Evolutionary conservation across 2,329 filamentous ascomycete genomes (phyloP).

Genomic region (Chaetomium sp.): DNA sequence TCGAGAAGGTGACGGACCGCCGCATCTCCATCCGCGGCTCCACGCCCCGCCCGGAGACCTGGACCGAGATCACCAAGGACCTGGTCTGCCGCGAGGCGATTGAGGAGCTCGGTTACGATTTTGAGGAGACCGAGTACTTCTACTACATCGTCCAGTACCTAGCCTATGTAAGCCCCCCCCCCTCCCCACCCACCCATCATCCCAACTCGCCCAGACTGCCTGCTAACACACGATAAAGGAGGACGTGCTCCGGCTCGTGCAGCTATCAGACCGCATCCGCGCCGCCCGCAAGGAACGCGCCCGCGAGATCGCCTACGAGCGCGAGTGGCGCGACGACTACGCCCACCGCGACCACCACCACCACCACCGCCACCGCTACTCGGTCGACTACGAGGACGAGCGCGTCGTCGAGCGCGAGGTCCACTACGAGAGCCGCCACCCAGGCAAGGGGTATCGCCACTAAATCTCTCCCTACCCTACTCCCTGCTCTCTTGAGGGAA

Average conservation of each 20-base stretch:
- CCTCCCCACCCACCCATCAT: slow-evolving; percentile 3
- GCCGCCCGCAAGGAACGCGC: slow-evolving; percentile 57
- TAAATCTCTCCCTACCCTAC: not conserved
- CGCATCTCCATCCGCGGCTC: slow-evolving; percentile 46
- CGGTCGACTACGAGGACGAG: slow-evolving; percentile 58
- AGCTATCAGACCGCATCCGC: slow-evolving; percentile 81
- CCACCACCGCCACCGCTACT: slow-evolving; percentile 39
- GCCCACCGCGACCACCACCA: slow-evolving; percentile 40
- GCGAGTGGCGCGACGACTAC: slow-evolving; percentile 56
- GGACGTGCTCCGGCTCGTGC: slow-evolving; percentile 81
- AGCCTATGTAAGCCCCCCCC: slow-evolving; percentile 68
- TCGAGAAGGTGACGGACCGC: slow-evolving; percentile 59
- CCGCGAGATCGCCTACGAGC: slow-evolving; percentile 61
- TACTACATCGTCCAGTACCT: slow-evolving; percentile 95
- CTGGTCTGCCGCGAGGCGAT: slow-evolving; percentile 85
- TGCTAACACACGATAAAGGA: slow-evolving; percentile 58
- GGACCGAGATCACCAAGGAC: slow-evolving; percentile 97
- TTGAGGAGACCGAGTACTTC: slow-evolving; percentile 84
- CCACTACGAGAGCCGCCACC: slow-evolving; percentile 54
- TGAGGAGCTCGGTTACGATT: slow-evolving; percentile 80
- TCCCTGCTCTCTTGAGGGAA: not conserved
- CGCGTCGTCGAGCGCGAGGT: slow-evolving; percentile 69
- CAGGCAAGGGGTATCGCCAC: slow-evolving; percentile 34
- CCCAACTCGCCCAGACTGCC: slow-evolving; percentile 39
- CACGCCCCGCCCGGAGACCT: slow-evolving; percentile 65